Base-by-base conservation (phyloP, 2,329 filamentous ascomycete species). In the Dothideomycetidae sp. region DNA sequence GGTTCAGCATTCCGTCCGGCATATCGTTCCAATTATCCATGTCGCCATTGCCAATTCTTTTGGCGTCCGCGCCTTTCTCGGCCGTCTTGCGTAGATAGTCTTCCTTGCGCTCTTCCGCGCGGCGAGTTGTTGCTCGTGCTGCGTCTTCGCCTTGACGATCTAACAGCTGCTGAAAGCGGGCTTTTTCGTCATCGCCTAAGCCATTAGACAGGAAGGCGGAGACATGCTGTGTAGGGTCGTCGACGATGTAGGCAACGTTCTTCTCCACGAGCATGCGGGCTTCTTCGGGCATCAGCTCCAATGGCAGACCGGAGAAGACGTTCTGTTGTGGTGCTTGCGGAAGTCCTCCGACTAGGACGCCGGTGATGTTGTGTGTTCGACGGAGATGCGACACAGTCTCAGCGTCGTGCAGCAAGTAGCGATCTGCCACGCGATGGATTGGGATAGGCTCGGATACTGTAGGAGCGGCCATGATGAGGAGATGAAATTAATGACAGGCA, bases 281-380 rank as follows among this genome's bases (percentile, higher is more conserved):
- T 63, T 98, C 90, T 61, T 96, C 90, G 2, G 83, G 78, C 64
- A 90, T 82, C 31, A 98, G 67, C 63, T 94, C 81, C 16, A 96
- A 63, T 2, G 90, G 90, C 34, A 96, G 63, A 31, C 86, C 83
- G 41, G 88, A 71, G 55, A 96, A 96, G 41, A 93, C 72, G 61
- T 93, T 96, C 60, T 98, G 90, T 49, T 92, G 88, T 4, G 86
- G 85, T 40, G 84, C 78, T 59, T 96, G 86, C 2, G 90, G 88
- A 18, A 93, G 75, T 5, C 82, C 86, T 40, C 90, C 90, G 42
- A 82, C 77, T 39, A 93, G 68, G 19, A 90, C 79, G 45, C 85
- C 85, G 52, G 81, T 86, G 50, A 93, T 84, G 55, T 83, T 77
- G 62, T 93, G 73, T 50, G 75, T 67, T 44, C 81, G 75, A 47